Percentiles rank a stretch among this genome's conserved stretches.
Conservation (phyloP, 345 rosid genomes). For the Erucastrum elatum region DNA sequence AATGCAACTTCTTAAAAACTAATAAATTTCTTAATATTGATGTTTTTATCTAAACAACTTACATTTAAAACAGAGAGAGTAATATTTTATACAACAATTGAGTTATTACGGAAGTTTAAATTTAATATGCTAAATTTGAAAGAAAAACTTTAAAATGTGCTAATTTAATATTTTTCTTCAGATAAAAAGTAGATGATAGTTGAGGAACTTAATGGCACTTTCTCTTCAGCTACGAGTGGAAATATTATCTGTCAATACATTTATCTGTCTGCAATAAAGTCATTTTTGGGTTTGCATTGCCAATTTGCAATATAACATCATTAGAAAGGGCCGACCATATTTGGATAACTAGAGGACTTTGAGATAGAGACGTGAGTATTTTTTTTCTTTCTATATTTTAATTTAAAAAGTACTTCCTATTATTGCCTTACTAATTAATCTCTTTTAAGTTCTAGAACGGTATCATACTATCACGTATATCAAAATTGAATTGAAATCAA, state of each 20-base stretch:
- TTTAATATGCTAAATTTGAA: not conserved
- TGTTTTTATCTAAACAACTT: too few relatives aligned
- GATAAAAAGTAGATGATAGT: slow-evolving; percentile 19
- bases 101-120: not conserved
- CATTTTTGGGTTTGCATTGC: slow-evolving; percentile 31
- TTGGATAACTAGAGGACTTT: slow-evolving; percentile 16
- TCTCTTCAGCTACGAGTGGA: slow-evolving; percentile 21
- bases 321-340: slow-evolving; percentile 35
- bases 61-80: too few relatives aligned
- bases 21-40: too few relatives aligned
- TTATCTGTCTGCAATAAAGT: slow-evolving; percentile 20
- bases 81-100: not conserved
- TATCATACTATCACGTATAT: not conserved
- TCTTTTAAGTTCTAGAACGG: not conserved
- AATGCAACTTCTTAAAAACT: too few relatives aligned
- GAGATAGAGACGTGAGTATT: slow-evolving; percentile 25
- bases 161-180: not conserved
- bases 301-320: slow-evolving; percentile 33
- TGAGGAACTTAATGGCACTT: slow-evolving; percentile 35
- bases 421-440: not conserved
- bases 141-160: not conserved
- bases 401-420: not conserved
- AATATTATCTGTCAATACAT: slow-evolving; percentile 20
- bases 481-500: slow-evolving; percentile 4
- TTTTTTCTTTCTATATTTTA: not conserved